These are phyloP conservation scores for Wickerhamia fluorescens DNA, from an alignment of 805 yeast species.

Conservation along the genomic window DNA sequence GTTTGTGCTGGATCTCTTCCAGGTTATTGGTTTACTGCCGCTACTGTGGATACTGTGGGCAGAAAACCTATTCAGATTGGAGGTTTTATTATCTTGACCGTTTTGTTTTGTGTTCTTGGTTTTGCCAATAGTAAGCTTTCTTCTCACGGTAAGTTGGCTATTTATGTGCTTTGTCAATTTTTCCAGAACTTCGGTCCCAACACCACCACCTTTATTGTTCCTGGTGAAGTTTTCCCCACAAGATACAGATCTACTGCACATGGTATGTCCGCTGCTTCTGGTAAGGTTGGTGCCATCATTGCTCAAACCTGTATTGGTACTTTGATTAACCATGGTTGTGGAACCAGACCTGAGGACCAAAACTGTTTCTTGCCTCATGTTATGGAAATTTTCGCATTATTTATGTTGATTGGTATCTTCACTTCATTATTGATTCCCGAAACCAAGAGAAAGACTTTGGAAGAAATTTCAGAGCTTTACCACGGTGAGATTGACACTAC, in stretches of 20 bases:
- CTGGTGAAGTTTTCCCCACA: constrained; percentile 91
- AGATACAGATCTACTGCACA: constrained; percentile 94
- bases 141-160: constrained; percentile 62
- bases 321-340: constrained; percentile 70
- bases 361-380: constrained; percentile 88
- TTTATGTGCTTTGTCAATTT: constrained; percentile 76
- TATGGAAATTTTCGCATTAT: constrained; percentile 88
- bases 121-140: constrained; percentile 70
- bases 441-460: constrained; percentile 87
- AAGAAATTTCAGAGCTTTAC: constrained; percentile 70
- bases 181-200: constrained; percentile 93
- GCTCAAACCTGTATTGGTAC: constrained; percentile 88
- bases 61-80: constrained; percentile 75
- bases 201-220: constrained; percentile 83
- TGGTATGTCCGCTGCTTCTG: constrained; percentile 88
- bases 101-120: constrained; percentile 72
- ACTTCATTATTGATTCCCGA: constrained; percentile 72
- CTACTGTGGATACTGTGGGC: constrained; percentile 74
- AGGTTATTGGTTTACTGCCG: constrained; percentile 85
- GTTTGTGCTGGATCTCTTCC: constrained; percentile 94
- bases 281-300: constrained; percentile 89
- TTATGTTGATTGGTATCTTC: constrained; percentile 76
- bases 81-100: constrained; percentile 69
- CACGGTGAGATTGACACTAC: constrained; percentile 68
- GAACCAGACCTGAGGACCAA: constrained; percentile 41